phyloP scores from a whole-genome alignment of 208 protist genomes.

The Wallacemonas rigidus region DNA sequence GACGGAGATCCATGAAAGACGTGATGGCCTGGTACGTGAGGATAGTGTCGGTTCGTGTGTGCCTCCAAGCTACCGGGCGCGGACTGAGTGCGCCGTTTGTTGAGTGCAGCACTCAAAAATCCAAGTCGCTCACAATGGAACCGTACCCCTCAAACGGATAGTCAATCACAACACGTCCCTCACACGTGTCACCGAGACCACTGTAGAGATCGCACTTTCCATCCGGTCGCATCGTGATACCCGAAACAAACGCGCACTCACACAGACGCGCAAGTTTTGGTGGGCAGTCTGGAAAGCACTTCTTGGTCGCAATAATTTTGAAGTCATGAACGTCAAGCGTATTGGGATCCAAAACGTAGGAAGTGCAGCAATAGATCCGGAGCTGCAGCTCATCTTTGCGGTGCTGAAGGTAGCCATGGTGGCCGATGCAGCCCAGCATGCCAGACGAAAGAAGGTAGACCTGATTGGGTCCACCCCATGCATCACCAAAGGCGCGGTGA shows the following conservation, averaged over 20 bases:
- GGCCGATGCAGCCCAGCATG: slow-evolving; percentile 50
- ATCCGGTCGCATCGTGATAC: slow-evolving; percentile 43
- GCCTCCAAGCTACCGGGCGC: too few species aligned
- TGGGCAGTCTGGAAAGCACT: slow-evolving; percentile 33
- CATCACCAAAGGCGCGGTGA: slow-evolving; percentile 37
- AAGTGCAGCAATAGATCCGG: slow-evolving; percentile 49
- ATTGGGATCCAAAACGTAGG: slow-evolving; percentile 47
- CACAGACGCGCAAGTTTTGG: slow-evolving; percentile 34
- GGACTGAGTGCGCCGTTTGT: background rate
- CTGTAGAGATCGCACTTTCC: slow-evolving; percentile 53
- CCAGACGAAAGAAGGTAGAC: slow-evolving; percentile 45
- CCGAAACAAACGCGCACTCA: slow-evolving; percentile 54
- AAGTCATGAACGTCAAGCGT: slow-evolving; percentile 46
- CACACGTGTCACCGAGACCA: slow-evolving; percentile 36
- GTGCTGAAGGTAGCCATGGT: slow-evolving; percentile 51
- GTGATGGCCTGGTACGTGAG: too few species aligned
- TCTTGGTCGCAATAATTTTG: slow-evolving; percentile 54
- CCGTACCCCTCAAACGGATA: slow-evolving; percentile 67
- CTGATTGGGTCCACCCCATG: slow-evolving; percentile 55
- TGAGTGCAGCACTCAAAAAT: slow-evolving; percentile 27
- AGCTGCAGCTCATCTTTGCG: slow-evolving; percentile 37
- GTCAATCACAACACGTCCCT: slow-evolving; percentile 48
- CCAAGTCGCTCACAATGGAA: slow-evolving; percentile 39
- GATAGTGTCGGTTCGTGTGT: too few species aligned
- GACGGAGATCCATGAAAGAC: too few species aligned